These are phyloP conservation scores for Vitellaria paradoxa DNA, from an alignment of 179 eudicot species.

Conservation along the genomic window DNA sequence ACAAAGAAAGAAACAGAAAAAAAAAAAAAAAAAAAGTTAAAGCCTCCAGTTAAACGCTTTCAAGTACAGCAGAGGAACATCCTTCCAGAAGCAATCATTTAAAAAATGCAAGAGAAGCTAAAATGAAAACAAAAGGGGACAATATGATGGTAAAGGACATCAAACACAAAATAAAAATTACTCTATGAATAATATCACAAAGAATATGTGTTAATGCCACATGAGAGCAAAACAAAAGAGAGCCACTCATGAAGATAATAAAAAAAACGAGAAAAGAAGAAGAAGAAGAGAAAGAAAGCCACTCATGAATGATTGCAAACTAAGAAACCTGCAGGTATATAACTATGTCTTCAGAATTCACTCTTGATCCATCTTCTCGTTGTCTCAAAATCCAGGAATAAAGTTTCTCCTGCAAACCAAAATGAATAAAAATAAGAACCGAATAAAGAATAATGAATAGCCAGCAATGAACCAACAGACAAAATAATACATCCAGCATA, in stretches of 20 bases:
- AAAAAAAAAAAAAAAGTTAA: too few species aligned
- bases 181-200: not conserved
- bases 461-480: too few species aligned
- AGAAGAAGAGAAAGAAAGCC: too few species aligned
- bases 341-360: slow-evolving; percentile 31
- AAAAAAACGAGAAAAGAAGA: too few species aligned
- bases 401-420: slow-evolving; percentile 39
- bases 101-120: not conserved
- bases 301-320: too few species aligned
- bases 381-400: slow-evolving; percentile 49
- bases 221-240: not conserved
- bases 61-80: not conserved
- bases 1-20: not conserved
- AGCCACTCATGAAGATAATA: not conserved
- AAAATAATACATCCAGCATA: too few species aligned
- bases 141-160: not conserved
- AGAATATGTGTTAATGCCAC: not conserved
- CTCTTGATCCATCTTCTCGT: slow-evolving; percentile 43
- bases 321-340: slow-evolving; percentile 34
- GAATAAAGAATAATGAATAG: not conserved
- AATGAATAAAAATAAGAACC: not conserved
- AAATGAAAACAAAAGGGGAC: too few species aligned
- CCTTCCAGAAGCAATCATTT: not conserved
- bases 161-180: not conserved
- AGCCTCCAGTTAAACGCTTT: not conserved